phyloP scores from a whole-genome alignment of 2,329 filamentous ascomycete genomes.

The Orbilia quercus region DNA sequence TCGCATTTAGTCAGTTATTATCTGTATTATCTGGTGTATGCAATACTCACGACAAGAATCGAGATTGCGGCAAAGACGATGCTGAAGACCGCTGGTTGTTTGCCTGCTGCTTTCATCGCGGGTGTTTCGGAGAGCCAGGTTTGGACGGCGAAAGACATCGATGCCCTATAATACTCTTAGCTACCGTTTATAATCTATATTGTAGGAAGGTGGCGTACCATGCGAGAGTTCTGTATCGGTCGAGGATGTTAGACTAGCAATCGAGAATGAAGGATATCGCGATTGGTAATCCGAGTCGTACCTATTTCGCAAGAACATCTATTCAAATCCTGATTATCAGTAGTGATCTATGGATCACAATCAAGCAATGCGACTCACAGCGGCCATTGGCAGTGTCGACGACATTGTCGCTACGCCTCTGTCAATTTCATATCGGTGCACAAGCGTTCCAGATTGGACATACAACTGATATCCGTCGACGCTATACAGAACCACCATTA shows the following conservation, averaged over 20 bases:
- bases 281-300: constrained; percentile 1
- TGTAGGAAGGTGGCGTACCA: constrained; percentile 11
- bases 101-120: constrained; percentile 33
- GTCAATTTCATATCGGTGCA: constrained; percentile 5
- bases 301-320: constrained; percentile 54
- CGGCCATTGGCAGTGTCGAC: constrained; percentile 51
- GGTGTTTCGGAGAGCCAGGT: constrained; percentile 52
- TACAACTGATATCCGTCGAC: constrained; percentile 42
- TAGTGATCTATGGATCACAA: too few relatives aligned
- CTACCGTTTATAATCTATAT: not conserved
- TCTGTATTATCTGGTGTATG: not conserved
- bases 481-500: constrained; percentile 16
- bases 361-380: too few relatives aligned
- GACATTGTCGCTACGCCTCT: constrained; percentile 39
- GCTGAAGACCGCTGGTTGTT: constrained; percentile 50
- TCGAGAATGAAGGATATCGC: not conserved
- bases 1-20: constrained; percentile 19
- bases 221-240: constrained; percentile 29
- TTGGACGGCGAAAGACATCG: constrained; percentile 53
- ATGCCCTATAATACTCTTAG: constrained; percentile 25
- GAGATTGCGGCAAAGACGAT: constrained; percentile 48
- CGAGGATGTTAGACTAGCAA: constrained; percentile 6
- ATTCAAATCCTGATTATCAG: not conserved
- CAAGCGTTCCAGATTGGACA: not conserved
- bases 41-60: constrained; percentile 43